Percentiles rank a stretch among this genome's conserved stretches.
These are phyloP conservation scores for Neurospora cerealis DNA, from an alignment of 495 filamentous ascomycete species.

Conservation along the genomic window DNA sequence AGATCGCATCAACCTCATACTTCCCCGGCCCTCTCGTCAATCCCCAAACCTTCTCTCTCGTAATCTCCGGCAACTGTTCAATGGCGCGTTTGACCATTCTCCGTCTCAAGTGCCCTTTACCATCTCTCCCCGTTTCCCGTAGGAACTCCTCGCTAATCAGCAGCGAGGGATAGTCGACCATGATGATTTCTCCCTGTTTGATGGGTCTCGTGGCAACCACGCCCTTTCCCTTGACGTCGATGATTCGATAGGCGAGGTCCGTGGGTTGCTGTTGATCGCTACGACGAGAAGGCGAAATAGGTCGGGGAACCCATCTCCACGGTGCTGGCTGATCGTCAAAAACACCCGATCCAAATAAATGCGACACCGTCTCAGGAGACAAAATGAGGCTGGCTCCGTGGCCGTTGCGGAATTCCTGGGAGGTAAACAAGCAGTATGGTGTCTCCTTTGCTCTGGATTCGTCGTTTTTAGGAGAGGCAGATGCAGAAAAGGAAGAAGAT, in stretches of 20 bases:
- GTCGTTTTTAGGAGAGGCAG: not conserved
- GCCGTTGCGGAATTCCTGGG: slow-evolving; percentile 20
- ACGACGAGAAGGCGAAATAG: too few species aligned
- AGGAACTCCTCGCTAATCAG: slow-evolving; percentile 25
- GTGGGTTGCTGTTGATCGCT: not conserved
- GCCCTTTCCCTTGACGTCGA: slow-evolving; percentile 23
- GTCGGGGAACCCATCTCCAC: not conserved
- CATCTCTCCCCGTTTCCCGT: not conserved
- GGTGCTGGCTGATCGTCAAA: not conserved
- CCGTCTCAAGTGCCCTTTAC: slow-evolving; percentile 19
- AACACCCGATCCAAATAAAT: not conserved
- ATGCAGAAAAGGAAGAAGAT: too few species aligned
- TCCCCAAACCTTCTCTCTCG: slow-evolving; percentile 7
- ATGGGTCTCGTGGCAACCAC: slow-evolving; percentile 26
- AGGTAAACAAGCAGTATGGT: slow-evolving; percentile 26
- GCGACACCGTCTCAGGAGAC: slow-evolving; percentile 6
- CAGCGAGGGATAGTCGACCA: slow-evolving; percentile 28
- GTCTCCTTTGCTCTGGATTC: not conserved
- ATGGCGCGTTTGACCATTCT: slow-evolving; percentile 23
- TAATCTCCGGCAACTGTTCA: slow-evolving; percentile 25
- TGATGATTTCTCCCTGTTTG: slow-evolving; percentile 24
- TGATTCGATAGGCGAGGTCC: slow-evolving; percentile 15
- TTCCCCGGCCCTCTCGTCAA: slow-evolving; percentile 6
- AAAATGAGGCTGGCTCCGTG: slow-evolving; percentile 23
- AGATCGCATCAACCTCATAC: slow-evolving; percentile 29